Conservation (phyloP, 768 basidiomycete species). For the Gloeopeniophorella convolvens region DNA sequence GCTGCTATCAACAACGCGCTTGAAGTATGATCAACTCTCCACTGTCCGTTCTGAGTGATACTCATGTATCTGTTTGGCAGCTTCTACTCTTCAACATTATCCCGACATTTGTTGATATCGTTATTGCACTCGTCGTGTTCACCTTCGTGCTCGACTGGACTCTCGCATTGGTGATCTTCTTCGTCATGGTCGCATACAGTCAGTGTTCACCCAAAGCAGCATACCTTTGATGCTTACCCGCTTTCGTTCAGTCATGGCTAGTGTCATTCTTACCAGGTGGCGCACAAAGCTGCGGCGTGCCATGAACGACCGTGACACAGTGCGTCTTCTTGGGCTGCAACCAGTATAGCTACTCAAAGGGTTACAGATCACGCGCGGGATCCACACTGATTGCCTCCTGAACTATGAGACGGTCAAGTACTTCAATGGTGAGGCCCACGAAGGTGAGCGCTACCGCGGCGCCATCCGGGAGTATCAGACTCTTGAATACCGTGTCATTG, state of each 20-base stretch:
- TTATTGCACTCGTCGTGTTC: conserved; percentile 65
- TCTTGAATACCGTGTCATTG: conserved; percentile 66
- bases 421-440: conserved; percentile 81
- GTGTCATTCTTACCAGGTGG: conserved; percentile 59
- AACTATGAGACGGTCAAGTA: conserved; percentile 87
- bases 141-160: conserved; percentile 56
- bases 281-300: conserved; percentile 65
- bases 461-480: conserved; percentile 71
- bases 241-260: conserved; percentile 36
- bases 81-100: conserved; percentile 77
- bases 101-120: conserved; percentile 78
- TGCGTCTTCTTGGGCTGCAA: conserved; percentile 28
- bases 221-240: conserved; percentile 1
- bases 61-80: conserved; percentile 32
- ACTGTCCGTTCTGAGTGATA: not conserved
- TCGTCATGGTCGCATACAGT: conserved; percentile 74
- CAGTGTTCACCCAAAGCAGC: too few relatives aligned
- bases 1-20: conserved; percentile 81
- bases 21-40: conserved; percentile 35
- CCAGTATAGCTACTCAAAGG: conserved; percentile 1
- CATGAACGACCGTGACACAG: conserved; percentile 81
- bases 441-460: conserved; percentile 60
- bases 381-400: conserved; percentile 74
- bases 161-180: conserved; percentile 57
- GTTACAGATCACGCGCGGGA: conserved; percentile 63